Evolutionary conservation across 768 basidiomycete species (phyloP).

Genomic region (Leccinum obscurum): DNA sequence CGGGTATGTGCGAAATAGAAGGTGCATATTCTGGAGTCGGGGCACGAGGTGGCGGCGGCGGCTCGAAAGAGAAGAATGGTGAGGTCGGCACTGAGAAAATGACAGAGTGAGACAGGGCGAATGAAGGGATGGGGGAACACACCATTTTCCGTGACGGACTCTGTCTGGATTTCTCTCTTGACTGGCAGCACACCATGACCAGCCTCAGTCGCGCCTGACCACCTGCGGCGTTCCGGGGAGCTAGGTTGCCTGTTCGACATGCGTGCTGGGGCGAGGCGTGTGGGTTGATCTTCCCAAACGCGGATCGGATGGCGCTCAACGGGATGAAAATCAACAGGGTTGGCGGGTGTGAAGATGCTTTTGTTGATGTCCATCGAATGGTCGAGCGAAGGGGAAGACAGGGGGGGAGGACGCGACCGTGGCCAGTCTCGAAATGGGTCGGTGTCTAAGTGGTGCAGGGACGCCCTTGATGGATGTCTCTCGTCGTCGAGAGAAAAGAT

Average conservation of each 20-base stretch:
- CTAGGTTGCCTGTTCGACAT: not conserved
- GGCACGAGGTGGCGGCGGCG: not conserved
- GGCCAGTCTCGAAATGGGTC: conserved; percentile 4
- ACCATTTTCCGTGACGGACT: conserved; percentile 11
- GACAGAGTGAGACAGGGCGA: conserved; percentile 7
- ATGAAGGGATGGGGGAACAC: not conserved
- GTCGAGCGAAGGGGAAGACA: conserved; percentile 2
- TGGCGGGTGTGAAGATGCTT: not conserved
- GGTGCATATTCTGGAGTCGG: not conserved
- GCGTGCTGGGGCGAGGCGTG: conserved; percentile 15
- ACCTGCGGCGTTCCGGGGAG: not conserved
- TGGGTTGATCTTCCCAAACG: conserved; percentile 28
- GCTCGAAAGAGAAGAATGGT: conserved; percentile 1
- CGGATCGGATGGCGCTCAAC: conserved; percentile 26
- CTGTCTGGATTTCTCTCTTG: not conserved
- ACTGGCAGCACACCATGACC: not conserved
- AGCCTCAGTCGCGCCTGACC: not conserved
- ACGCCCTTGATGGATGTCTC: not conserved
- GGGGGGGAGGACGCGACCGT: conserved; percentile 9
- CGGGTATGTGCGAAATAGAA: not conserved
- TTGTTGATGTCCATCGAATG: not conserved
- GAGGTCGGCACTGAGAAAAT: conserved; percentile 5
- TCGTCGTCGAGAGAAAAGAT: conserved; percentile 11
- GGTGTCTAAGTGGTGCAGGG: not conserved
- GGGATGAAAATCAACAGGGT: not conserved